A percentile compares a stretch with the other conserved stretches of the same genome.
These are phyloP conservation scores for Pestalotiopsis sp. DNA, from an alignment of 2,329 filamentous ascomycete genomes.

Conservation along the genomic window DNA sequence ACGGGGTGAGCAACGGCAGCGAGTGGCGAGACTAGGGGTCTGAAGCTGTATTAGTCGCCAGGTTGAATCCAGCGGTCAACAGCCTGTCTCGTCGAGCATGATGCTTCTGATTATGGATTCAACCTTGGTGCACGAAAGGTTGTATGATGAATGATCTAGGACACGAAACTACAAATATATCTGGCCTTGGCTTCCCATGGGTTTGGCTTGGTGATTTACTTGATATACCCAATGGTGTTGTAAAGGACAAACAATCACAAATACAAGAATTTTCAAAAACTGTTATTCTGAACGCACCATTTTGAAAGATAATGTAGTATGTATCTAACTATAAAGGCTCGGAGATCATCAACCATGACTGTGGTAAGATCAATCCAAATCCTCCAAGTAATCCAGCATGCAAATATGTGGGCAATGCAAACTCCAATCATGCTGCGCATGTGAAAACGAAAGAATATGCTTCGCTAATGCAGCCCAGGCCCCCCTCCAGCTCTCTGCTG, in stretches of 20 bases:
- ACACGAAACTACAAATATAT: not conserved
- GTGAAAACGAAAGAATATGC: not conserved
- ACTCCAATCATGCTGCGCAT: not conserved
- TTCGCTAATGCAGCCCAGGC: not conserved
- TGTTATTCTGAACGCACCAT: no score
- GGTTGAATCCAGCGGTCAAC: not conserved
- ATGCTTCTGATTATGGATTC: not conserved
- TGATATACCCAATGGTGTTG: slow-evolving; percentile 10
- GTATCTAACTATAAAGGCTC: no score
- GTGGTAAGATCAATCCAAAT: not conserved
- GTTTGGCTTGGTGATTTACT: not conserved
- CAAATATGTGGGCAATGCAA: not conserved
- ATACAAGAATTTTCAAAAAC: no score
- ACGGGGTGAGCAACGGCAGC: slow-evolving; percentile 27
- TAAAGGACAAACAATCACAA: not conserved
- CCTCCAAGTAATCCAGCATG: not conserved
- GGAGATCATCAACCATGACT: no score
- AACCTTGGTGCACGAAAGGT: not conserved
- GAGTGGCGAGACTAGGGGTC: slow-evolving; percentile 27
- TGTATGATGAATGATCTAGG: not conserved
- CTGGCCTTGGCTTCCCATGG: not conserved
- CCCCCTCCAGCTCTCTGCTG: not conserved
- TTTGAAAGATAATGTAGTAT: no score
- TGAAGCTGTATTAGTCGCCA: not conserved
- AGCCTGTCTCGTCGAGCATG: not conserved